A percentile compares a stretch with the other conserved stretches of the same genome.
These are phyloP conservation scores for Geotrichum klebahnii DNA, from an alignment of 1,139 yeast species.

Conservation along the genomic window DNA sequence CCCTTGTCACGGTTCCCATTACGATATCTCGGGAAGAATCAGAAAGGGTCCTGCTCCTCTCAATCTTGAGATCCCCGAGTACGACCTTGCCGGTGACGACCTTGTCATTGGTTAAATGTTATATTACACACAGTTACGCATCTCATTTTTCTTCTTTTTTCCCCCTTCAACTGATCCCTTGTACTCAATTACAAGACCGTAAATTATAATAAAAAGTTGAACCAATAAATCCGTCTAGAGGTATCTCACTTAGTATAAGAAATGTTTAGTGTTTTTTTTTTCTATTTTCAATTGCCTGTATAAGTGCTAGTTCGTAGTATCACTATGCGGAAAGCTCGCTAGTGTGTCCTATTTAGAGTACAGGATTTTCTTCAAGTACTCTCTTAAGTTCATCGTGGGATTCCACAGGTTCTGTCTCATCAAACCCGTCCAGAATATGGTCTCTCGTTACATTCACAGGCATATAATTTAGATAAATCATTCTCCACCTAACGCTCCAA, in stretches of 20 bases:
- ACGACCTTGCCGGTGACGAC: conserved; percentile 74
- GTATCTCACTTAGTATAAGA: too few relatives aligned
- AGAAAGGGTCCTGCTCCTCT: conserved; percentile 99
- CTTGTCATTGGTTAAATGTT: conserved; percentile 66
- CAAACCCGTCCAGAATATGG: conserved; percentile 3
- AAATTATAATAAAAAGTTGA: neutral
- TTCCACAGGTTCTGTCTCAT: neutral
- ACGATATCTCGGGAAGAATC: conserved; percentile 98
- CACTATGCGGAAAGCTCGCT: neutral
- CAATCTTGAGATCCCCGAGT: conserved; percentile 93
- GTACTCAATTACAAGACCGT: neutral
- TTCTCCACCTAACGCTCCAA: conserved; percentile 57
- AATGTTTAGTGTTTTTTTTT: neutral
- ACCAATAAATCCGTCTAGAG: too few relatives aligned
- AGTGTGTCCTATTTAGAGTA: neutral
- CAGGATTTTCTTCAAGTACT: conserved; percentile 12
- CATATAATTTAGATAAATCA: conserved; percentile 9
- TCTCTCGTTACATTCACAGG: conserved; percentile 5
- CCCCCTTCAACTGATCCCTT: neutral
- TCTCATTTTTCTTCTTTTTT: neutral
- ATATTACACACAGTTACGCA: conserved; percentile 9
- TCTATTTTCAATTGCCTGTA: neutral
- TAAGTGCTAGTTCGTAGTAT: neutral
- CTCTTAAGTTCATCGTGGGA: conserved; percentile 13
- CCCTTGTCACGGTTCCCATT: conserved; percentile 99